Conservation (phyloP, 345 rosid species). For the Gossypium bickii region DNA sequence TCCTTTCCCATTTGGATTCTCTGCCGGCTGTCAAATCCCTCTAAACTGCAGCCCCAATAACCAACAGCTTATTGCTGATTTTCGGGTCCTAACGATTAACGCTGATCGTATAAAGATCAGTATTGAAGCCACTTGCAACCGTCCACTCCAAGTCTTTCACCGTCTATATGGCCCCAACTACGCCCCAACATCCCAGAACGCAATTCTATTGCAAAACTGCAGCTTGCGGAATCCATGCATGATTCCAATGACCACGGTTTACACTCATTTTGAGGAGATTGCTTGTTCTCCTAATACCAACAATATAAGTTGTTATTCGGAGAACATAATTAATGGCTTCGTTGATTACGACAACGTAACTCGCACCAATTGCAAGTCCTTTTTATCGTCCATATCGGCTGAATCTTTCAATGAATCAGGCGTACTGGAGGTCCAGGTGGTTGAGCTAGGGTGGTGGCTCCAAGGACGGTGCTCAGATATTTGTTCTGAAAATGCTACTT, state of each 20-base stretch:
- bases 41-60: constrained; percentile 38
- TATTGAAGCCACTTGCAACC: constrained; percentile 41
- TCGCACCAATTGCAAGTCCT: constrained; percentile 30
- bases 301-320: constrained; percentile 33
- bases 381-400: constrained; percentile 47
- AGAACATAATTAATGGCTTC: not conserved
- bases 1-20: constrained; percentile 63
- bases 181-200: constrained; percentile 45
- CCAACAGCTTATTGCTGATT: constrained; percentile 15
- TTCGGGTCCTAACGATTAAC: constrained; percentile 22
- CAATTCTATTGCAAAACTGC: constrained; percentile 43
- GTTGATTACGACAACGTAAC: constrained; percentile 15
- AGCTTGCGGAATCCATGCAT: constrained; percentile 15
- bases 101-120: constrained; percentile 27
- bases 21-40: constrained; percentile 42
- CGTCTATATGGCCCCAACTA: constrained; percentile 33
- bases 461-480: constrained; percentile 34
- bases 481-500: constrained; percentile 41
- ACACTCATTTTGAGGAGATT: constrained; percentile 30
- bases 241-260: constrained; percentile 27
- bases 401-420: constrained; percentile 16
- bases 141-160: constrained; percentile 34
- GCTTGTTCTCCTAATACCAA: constrained; percentile 8
- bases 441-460: constrained; percentile 64
- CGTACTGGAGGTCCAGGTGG: constrained; percentile 33